Percentiles rank a stretch among this genome's conserved stretches.
These are phyloP conservation scores for Lolium rigidum DNA, from an alignment of 176 grass and related monocot species.

Conservation along the genomic window DNA sequence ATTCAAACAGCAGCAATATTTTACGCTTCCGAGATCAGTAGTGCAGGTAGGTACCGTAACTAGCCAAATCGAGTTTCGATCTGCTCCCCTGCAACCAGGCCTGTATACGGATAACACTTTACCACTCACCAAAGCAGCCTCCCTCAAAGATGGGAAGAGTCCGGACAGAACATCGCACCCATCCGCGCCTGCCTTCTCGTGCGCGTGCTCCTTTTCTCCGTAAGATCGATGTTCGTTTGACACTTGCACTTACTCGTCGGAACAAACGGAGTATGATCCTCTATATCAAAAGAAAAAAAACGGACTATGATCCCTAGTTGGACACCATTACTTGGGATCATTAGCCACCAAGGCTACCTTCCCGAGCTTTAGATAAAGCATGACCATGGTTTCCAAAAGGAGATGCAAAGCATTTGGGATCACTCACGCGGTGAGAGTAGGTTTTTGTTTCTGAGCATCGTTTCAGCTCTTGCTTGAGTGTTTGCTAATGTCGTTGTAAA, in stretches of 20 bases:
- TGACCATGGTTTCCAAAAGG: no score
- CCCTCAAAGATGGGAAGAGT: not conserved
- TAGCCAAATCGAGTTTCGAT: slow-evolving; percentile 2
- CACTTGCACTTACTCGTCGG: not conserved
- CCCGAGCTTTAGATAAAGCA: no score
- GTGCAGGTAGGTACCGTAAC: slow-evolving; percentile 27
- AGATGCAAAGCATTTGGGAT: no score
- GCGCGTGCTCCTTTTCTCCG: not conserved
- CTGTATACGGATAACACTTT: not conserved
- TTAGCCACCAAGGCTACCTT: no score
- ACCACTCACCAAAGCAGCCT: not conserved
- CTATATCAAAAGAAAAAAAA: no score
- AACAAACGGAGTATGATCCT: not conserved
- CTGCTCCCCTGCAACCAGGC: not conserved
- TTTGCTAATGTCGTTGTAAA: no score
- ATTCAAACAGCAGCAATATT: not conserved
- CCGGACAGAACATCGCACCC: not conserved
- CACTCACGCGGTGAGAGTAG: no score
- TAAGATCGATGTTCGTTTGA: not conserved
- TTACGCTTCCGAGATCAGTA: not conserved
- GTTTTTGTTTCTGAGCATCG: no score
- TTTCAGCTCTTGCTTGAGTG: no score
- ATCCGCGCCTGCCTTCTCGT: not conserved
- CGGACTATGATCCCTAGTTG: no score
- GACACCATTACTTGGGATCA: no score